A percentile compares a stretch with the other conserved stretches of the same genome.
phyloP scores from a whole-genome alignment of 2,329 filamentous ascomycete species.

The Rhinocladiella similis region DNA sequence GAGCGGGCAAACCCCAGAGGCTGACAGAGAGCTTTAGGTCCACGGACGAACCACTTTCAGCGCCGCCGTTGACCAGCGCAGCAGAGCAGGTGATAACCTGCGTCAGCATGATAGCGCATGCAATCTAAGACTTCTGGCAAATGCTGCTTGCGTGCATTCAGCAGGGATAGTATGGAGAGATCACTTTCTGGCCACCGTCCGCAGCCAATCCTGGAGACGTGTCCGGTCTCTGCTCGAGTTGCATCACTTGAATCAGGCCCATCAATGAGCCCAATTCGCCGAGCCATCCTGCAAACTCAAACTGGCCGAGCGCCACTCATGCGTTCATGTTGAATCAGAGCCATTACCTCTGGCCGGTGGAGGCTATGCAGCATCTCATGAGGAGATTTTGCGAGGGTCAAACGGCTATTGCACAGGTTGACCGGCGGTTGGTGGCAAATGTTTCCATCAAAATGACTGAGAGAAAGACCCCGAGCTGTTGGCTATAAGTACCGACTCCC shows the following conservation, averaged over 20 bases:
- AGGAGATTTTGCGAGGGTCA: too few species aligned
- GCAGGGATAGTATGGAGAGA: not conserved
- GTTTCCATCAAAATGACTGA: not conserved
- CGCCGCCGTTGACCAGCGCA: too few species aligned
- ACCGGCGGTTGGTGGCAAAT: not conserved
- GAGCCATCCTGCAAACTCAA: not conserved
- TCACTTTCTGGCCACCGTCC: not conserved
- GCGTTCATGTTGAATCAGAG: not conserved
- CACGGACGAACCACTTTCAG: too few species aligned
- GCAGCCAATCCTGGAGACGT: not conserved
- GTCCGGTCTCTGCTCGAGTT: not conserved
- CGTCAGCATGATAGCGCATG: not conserved
- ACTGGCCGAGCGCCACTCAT: not conserved
- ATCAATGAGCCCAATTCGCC: not conserved
- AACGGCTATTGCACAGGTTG: not conserved
- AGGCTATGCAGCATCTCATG: not conserved
- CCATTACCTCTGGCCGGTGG: too few species aligned
- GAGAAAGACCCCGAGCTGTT: not conserved
- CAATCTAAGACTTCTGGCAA: not conserved
- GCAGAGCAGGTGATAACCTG: not conserved
- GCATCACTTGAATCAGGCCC: not conserved
- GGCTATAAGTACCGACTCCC: conserved; percentile 4
- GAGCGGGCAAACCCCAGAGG: too few species aligned
- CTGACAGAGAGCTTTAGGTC: too few species aligned
- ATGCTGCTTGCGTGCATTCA: too few species aligned